Percentiles rank a stretch among this genome's conserved stretches.
Evolutionary conservation across 805 yeast genomes (phyloP).

Genomic region (Schizosaccharomyces octosporus): DNA sequence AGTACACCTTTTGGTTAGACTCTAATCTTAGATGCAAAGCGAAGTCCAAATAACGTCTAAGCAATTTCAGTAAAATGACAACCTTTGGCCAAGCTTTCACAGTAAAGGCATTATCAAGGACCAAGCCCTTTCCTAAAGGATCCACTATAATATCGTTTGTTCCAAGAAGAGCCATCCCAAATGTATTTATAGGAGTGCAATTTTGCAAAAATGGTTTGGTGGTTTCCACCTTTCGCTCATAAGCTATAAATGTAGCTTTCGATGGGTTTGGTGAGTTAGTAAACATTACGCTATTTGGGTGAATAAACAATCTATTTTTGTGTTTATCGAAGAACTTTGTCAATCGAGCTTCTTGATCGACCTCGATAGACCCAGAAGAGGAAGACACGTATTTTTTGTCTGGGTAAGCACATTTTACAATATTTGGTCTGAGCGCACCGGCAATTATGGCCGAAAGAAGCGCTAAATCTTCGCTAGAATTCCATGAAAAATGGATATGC

Average conservation of each 20-base stretch:
- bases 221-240: conserved; percentile 32
- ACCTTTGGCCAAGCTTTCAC: conserved; percentile 83
- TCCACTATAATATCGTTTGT: conserved; percentile 39
- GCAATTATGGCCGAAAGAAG: conserved; percentile 46
- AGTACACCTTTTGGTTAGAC: background rate
- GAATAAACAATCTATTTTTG: conserved; percentile 42
- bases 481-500: background rate
- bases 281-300: conserved; percentile 64
- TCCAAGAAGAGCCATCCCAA: conserved; percentile 43
- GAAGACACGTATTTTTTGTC: conserved; percentile 50
- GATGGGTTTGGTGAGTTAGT: conserved; percentile 19
- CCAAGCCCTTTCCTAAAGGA: conserved; percentile 51
- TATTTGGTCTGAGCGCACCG: conserved; percentile 61
- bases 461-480: conserved; percentile 15
- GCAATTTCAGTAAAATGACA: conserved; percentile 14
- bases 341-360: conserved; percentile 58
- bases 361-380: conserved; percentile 54
- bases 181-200: conserved; percentile 52
- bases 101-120: conserved; percentile 74
- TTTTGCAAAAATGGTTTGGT: conserved; percentile 46
- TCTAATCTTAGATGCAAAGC: background rate
- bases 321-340: conserved; percentile 47
- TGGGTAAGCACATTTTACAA: conserved; percentile 61
- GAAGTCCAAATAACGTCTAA: background rate
- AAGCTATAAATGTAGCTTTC: conserved; percentile 29